Evolutionary conservation across 371 early-diverging fungal genomes (phyloP).

Genomic region (Sporodiniella umbellata): DNA sequence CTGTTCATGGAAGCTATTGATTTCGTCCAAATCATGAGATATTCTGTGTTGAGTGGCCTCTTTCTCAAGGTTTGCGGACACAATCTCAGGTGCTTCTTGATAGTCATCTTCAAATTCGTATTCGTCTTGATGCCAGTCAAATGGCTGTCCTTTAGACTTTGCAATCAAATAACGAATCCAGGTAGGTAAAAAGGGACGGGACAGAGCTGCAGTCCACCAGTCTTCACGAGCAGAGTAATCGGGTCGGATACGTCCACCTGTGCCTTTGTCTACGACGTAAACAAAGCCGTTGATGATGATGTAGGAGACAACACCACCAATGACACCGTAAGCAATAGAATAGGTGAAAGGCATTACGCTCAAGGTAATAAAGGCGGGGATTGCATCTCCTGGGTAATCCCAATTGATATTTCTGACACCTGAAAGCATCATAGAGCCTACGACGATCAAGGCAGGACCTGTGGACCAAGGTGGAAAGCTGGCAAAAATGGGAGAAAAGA

Average conservation of each 20-base stretch:
- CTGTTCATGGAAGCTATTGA: constrained; percentile 1
- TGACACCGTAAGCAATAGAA: constrained; percentile 69
- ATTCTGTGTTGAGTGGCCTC: constrained; percentile 10
- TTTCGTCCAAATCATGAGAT: constrained; percentile 10
- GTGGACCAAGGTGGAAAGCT: constrained; percentile 85
- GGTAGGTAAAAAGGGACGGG: constrained; percentile 31
- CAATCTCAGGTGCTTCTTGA: not conserved
- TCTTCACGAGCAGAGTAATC: constrained; percentile 44
- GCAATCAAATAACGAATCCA: constrained; percentile 41
- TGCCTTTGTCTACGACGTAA: constrained; percentile 43
- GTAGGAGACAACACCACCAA: constrained; percentile 63
- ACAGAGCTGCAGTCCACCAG: constrained; percentile 42
- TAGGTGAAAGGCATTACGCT: constrained; percentile 77
- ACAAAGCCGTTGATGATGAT: constrained; percentile 57
- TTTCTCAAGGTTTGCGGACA: not conserved
- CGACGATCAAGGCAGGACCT: constrained; percentile 72
- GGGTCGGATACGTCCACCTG: constrained; percentile 48
- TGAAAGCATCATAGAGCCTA: constrained; percentile 78
- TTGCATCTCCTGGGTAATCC: constrained; percentile 72
- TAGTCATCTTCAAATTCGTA: constrained; percentile 23
- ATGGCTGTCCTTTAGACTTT: constrained; percentile 25
- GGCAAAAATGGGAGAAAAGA: constrained; percentile 84
- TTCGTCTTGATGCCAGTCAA: constrained; percentile 39
- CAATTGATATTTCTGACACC: constrained; percentile 70
- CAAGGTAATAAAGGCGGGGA: constrained; percentile 78